These are phyloP conservation scores for Effrenium voratum DNA, from an alignment of 73 alveolate species.

Conservation along the genomic window DNA sequence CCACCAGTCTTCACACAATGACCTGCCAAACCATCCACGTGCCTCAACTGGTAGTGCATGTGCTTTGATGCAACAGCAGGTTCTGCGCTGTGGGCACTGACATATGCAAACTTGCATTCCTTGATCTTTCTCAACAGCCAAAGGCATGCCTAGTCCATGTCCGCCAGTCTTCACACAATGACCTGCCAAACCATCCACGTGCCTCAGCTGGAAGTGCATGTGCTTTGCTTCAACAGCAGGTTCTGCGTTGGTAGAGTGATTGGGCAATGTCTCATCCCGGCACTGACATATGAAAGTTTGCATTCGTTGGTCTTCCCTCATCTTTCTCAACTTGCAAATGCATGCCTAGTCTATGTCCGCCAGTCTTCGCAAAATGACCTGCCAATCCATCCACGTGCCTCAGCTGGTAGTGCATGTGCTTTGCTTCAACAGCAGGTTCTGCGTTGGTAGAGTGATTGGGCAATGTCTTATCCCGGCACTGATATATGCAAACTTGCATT, in stretches of 20 bases:
- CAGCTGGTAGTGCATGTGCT: constrained; percentile 16
- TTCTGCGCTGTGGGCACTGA: neutral
- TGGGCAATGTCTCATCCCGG: neutral
- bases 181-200: too few species aligned
- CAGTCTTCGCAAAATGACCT: too few species aligned
- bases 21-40: too few species aligned
- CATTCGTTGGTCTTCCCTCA: too few species aligned
- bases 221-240: neutral
- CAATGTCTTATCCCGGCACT: constrained; percentile 30
- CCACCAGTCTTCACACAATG: too few species aligned
- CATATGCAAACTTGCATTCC: too few species aligned
- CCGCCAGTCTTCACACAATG: too few species aligned
- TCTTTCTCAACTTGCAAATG: too few species aligned
- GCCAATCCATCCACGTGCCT: neutral
- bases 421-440: constrained; percentile 44
- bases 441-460: constrained; percentile 87
- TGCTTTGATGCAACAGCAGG: neutral
- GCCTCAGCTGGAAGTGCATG: constrained; percentile 4
- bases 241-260: constrained; percentile 21
- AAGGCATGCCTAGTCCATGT: too few species aligned
- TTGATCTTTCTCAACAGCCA: too few species aligned
- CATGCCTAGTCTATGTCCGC: too few species aligned
- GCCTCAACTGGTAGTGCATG: too few species aligned
- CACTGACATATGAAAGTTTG: neutral
- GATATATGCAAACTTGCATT: neutral